Base-by-base conservation (phyloP, 306 rosid genomes). In the Pueraria montana region DNA sequence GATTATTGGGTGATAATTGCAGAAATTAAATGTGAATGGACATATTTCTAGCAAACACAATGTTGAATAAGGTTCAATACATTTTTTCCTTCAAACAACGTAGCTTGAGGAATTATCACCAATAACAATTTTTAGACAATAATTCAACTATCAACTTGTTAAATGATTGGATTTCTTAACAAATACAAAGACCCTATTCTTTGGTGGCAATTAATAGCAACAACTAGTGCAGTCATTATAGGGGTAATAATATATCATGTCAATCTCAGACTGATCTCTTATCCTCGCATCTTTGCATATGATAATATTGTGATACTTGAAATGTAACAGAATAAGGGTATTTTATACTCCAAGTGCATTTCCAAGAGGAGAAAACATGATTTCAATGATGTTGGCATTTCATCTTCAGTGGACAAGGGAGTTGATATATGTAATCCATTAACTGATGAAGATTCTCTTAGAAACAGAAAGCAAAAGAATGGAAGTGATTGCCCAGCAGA, bases 341-440 rank as follows among this genome's bases (percentile, higher is more conserved):
- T 92, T 85, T 73, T 59, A 16, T 74, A 72, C 87, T 74, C 90
- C 23, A 73, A 71, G 20, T 71, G 76, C 72, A 68, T 55, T 46
- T 74, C 88, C 73, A 87, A 83, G 87, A 88, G 89, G 87, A 88
- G 91, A 78, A 90, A 87, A 76, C 78, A 55, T 45, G 89, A 78
- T 65, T 49, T 76, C 24, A 79, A 65, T 9, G 59, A 78, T 40
- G 83, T 11, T 42, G 83, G 34, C 26, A 79, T 69, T 80, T 69
- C 85, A 24, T 67, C 83, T 71, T 74, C 76, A 20, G 5, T 30
- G 14, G 77, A 84, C 32, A 42, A 14, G 75, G 74, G 36, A 14
- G 63, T 26, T 70, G 53, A 43, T 43, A 43, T 38, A 38, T 38
- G 26, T 50, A 23, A 36, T 75, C 74, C 34, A 46, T 17, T 53